A percentile compares a stretch with the other conserved stretches of the same genome.
These are phyloP conservation scores for Myriosclerotinia scirpicola DNA, from an alignment of 2,329 filamentous ascomycete genomes.

Conservation along the genomic window DNA sequence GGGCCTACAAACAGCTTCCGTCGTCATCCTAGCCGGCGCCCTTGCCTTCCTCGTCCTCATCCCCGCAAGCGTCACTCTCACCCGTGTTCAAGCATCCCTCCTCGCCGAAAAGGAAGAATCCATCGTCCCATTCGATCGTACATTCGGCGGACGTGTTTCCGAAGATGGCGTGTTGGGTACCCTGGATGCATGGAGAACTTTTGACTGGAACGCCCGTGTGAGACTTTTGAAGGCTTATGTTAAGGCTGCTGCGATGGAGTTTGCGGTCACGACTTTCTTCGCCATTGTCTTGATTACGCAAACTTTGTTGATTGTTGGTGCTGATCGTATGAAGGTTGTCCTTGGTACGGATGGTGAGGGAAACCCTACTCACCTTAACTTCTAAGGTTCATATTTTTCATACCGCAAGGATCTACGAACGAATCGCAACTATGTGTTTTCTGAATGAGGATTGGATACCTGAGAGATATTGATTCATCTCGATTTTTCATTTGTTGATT, in stretches of 20 bases:
- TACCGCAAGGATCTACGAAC: neutral
- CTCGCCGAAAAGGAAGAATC: slow-evolving; percentile 78
- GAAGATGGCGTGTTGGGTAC: slow-evolving; percentile 71
- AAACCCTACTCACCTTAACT: neutral
- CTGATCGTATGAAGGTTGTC: slow-evolving; percentile 28
- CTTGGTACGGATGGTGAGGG: neutral
- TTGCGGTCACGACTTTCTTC: slow-evolving; percentile 51
- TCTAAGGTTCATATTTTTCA: neutral
- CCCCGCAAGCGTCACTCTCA: slow-evolving; percentile 72
- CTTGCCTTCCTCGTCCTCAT: slow-evolving; percentile 66
- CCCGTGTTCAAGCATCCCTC: slow-evolving; percentile 84
- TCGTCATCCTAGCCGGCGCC: slow-evolving; percentile 50
- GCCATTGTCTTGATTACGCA: slow-evolving; percentile 53
- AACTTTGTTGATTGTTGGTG: slow-evolving; percentile 49
- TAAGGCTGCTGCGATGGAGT: slow-evolving; percentile 64
- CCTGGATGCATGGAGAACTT: slow-evolving; percentile 75
- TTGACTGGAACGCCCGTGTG: slow-evolving; percentile 69
- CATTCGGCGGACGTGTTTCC: slow-evolving; percentile 74
- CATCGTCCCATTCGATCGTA: slow-evolving; percentile 87
- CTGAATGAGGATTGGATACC: neutral
- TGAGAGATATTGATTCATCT: neutral
- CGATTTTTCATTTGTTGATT: slow-evolving; percentile 3
- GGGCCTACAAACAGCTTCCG: slow-evolving; percentile 47
- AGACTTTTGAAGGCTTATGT: slow-evolving; percentile 72
- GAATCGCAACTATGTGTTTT: neutral